Base-by-base conservation (phyloP, 495 filamentous ascomycete species). In the Cenococcum geophilum region DNA sequence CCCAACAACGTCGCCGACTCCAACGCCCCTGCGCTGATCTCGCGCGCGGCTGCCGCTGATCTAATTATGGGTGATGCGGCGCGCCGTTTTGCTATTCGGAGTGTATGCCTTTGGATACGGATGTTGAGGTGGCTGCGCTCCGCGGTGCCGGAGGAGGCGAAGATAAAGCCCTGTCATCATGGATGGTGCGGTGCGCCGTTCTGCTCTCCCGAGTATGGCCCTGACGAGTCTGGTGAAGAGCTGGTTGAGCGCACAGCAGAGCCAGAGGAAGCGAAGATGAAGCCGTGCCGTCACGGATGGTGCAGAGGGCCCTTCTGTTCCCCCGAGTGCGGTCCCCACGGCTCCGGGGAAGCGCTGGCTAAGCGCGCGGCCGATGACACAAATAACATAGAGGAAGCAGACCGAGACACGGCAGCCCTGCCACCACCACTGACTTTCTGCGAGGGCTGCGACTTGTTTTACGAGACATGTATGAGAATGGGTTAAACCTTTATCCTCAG, bases 121-220 rank as follows among this genome's bases (percentile, higher is more conserved):
- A 18, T 6, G 18, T 18, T 49, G 18, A 18, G 42, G 42, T n/a
- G 45, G 14, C 22, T 49, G 18, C 5, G 6, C 45, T n/a, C n/a
- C n/a, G n/a, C n/a, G n/a, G 9, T 18, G 16, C 45, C 27, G 27
- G 23, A 52, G 10, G 14, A 0, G 20, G 22, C 1, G 10, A 27
- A 23, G 18, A 23, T 0, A 16, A 32, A 25, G 14, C 21, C 22
- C 8, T 52, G 49, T 20, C 6, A 52, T 16, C 22, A 52, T 32
- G 49, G 49, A 16, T 52, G 49, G 49, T 52, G 49, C 16, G 23
- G 23, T 4, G 48, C 48, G 3, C 48, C 14, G 48, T 51, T 51
- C 48, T 51, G 48, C 18, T 51, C 18, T 27, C 48, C 48, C 4
- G 5, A 6, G 21, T 51, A 16, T 21, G 48, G 48, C 42, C 42